Evolutionary conservation across 2,329 filamentous ascomycete species (phyloP), one percentile per base, ranked within the genome.

Genomic region (Sporothrix brasiliensis): DNA sequence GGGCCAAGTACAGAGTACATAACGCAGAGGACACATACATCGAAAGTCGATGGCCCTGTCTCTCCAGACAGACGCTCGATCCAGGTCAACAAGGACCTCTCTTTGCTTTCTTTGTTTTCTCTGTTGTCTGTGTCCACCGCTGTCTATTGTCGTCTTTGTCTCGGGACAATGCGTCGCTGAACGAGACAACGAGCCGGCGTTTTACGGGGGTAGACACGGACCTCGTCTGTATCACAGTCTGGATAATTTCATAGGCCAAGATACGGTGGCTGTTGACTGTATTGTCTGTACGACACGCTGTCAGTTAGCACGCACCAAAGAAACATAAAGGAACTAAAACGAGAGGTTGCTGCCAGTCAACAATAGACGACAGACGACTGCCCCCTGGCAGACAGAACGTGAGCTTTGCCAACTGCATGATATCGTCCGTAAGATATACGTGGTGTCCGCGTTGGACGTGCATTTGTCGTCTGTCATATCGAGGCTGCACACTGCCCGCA

Each of bases 401-500:
- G 41, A 16, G 41, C 41, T 3, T 61, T 24, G 39, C 58, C 39
- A 47, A 27, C 58, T 44, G 58, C 58, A 63, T 44, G 39, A 47
- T 63, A 27, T 27, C 54, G 21, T 13, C n/a, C n/a, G 39, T n/a
- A n/a, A 63, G 39, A 27, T 47, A 24, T 63, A 61, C 44, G 58
- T 61, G 58, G 58, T n/a, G 47, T 61, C 39, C 39, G 58, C 58
- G 39, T 44, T 39, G 39, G 58, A 58, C 58, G n/a, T 61, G 58
- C 21, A 44, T 24, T 16, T 9, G 39, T 2, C 39, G n/a, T 24
- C 54, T 7, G 39, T 16, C 39, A 21, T 61, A 61, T 47, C 11
- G 39, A 61, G 47, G 39, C 10, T 54, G 52, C 21, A 24, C 11
- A 10, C 52, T 54, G 52, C 3, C 58, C 11, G 24, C 11, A 41